Conservation (phyloP, 345 rosid genomes). For the Heritiera littoralis region DNA sequence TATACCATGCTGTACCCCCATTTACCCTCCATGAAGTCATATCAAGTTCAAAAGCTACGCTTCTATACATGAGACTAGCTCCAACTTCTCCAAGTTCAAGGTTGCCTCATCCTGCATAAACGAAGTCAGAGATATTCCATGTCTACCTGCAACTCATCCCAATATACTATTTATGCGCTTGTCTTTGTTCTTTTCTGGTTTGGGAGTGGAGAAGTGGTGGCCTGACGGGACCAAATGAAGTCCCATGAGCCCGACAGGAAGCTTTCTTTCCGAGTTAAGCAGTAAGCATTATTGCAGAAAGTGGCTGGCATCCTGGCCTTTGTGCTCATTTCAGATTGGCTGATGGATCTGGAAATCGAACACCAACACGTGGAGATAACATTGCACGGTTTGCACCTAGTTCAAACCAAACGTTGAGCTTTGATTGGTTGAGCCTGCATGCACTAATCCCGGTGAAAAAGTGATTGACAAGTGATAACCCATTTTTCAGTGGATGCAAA, state of each 20-base stretch:
- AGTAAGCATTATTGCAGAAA: slow-evolving; percentile 10
- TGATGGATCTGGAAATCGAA: slow-evolving; percentile 14
- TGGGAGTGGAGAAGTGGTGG: neutral
- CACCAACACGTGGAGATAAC: slow-evolving; percentile 23
- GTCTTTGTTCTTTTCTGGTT: too few species aligned
- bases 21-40: too few species aligned
- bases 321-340: slow-evolving; percentile 2
- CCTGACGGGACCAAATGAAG: neutral
- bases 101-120: neutral
- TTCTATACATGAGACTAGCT: too few species aligned
- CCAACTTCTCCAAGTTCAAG: too few species aligned
- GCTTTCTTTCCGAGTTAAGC: neutral
- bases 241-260: neutral
- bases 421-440: slow-evolving; percentile 16
- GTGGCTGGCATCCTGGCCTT: neutral
- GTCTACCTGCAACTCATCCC: too few species aligned
- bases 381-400: too few species aligned
- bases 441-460: slow-evolving; percentile 14
- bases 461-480: neutral
- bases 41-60: too few species aligned
- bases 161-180: neutral
- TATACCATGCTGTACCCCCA: too few species aligned
- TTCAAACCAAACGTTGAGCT: slow-evolving; percentile 1
- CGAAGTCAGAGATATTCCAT: neutral
- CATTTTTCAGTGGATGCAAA: slow-evolving; percentile 12